Evolutionary conservation across 2,329 filamentous ascomycete species (phyloP).

Genomic region (Amauroascus verrucosus): DNA sequence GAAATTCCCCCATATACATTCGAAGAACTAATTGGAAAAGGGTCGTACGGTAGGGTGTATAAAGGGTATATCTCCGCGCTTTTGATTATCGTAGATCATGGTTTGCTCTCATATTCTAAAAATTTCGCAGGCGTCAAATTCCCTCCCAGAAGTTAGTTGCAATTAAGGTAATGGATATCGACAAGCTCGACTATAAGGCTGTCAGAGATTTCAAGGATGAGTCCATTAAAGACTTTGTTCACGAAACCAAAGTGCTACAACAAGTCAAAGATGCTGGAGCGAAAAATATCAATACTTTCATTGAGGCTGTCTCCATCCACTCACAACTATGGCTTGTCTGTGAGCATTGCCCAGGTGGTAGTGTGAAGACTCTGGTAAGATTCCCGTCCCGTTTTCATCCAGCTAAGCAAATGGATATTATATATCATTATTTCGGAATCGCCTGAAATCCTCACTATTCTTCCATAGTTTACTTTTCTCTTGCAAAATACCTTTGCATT

Average conservation of each 20-base stretch:
- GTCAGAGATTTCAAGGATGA: constrained; percentile 39
- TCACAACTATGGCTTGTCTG: constrained; percentile 57
- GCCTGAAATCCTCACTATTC: too few relatives aligned
- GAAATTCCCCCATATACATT: constrained; percentile 40
- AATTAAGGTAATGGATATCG: constrained; percentile 44
- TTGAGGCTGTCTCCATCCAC: constrained; percentile 54
- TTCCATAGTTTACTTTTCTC: background rate
- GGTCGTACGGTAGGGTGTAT: constrained; percentile 43
- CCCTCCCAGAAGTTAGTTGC: constrained; percentile 37
- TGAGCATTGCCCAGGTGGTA: constrained; percentile 57
- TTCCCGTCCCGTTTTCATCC: background rate
- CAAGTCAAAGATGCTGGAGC: constrained; percentile 53
- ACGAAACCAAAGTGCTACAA: constrained; percentile 53
- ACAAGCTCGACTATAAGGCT: constrained; percentile 40
- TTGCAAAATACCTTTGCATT: background rate
- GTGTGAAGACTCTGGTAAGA: constrained; percentile 52
- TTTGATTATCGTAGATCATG: background rate
- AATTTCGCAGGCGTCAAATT: constrained; percentile 29
- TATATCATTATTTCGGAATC: too few relatives aligned
- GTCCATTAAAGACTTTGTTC: constrained; percentile 46
- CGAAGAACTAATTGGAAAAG: constrained; percentile 43
- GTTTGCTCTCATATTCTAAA: background rate
- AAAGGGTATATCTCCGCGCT: constrained; percentile 30
- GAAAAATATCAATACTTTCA: constrained; percentile 54
- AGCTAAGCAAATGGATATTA: background rate